Base-by-base conservation (phyloP, 2,329 filamentous ascomycete genomes). In the Calonectria multiphialidica region DNA sequence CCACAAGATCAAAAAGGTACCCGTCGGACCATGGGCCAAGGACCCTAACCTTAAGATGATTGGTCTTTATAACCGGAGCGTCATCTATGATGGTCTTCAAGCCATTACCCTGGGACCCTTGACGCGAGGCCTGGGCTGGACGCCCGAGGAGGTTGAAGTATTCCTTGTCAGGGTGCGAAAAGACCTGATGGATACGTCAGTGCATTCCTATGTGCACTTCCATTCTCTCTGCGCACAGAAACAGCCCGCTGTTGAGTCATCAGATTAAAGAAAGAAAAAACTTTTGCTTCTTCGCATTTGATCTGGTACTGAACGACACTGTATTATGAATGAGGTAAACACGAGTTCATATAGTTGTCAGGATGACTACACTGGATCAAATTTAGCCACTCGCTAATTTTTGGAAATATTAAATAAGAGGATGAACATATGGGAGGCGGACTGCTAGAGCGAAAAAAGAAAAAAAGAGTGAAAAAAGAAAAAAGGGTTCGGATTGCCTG, bases 1-100 rank as follows among this genome's bases (percentile, higher is more conserved):
- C 5, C 82, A 84, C 33, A 76, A 80, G 21, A 80, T 81, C 9
- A 82, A 84, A 74, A 86, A 88, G 76, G 80, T 89, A 12, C 88
- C 88, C 0, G 83, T 87, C 8, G 87, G 86, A 18, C 79, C 81
- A 0, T 90, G 88, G 88, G 82, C 87, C 0, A 84, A 81, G 61
- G 85, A 90, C 62, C 79, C 82, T 23, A 84, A 82, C 16, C 81
- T 88, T 49, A 88, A 87, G 74, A 83, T 83, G 64, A 83, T 88
- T 68, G 88, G 81, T 15, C 75, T 81, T n/a, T 84, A 83, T 57
- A 80, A 74, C 45, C 72, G 74, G 45, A 75, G 74, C 21, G 69
- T 80, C 45, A 79, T 82, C 23, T 76, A 79, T 18, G 78, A 83
- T 49, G 82, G 80, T 1, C 72, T 82, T 6, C 77, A 83, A 13